Percentiles rank a stretch among this genome's conserved stretches.
Evolutionary conservation across 305 asterid species (phyloP).

Genomic region (Fraxinus sp.): DNA sequence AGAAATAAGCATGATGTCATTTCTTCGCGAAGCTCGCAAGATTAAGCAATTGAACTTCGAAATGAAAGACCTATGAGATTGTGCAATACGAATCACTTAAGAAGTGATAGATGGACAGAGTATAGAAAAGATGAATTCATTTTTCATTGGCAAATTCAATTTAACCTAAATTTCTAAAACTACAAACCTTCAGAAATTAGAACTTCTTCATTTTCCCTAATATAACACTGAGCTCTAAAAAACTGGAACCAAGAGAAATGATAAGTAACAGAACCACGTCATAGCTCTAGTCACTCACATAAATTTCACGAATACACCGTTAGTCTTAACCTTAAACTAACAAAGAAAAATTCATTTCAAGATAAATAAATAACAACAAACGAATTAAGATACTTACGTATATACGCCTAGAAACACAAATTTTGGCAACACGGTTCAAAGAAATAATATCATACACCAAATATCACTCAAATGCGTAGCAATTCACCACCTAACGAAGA

Average conservation of each 20-base stretch:
- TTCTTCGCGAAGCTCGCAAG: neutral
- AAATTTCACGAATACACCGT: neutral
- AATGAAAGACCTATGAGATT: neutral
- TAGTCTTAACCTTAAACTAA: neutral
- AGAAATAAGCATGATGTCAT: neutral
- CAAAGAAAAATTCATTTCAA: neutral
- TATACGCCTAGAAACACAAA: neutral
- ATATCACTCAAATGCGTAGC: neutral
- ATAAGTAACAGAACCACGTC: neutral
- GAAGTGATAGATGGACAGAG: constrained; percentile 2
- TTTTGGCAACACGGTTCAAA: constrained; percentile 6
- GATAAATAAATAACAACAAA: neutral
- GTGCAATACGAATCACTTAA: neutral
- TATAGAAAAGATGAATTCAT: neutral
- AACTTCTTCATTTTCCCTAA: neutral
- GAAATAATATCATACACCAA: neutral
- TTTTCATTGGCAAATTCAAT: neutral
- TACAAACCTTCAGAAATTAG: neutral
- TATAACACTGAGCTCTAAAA: neutral
- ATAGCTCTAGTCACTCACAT: neutral
- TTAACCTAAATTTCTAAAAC: neutral
- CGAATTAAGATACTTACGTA: neutral
- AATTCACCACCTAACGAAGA: constrained; percentile 7
- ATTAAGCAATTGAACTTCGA: constrained; percentile 1
- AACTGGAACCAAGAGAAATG: neutral